phyloP scores from a whole-genome alignment of 1,284 basidiomycete species.

The Boletus sp. region DNA sequence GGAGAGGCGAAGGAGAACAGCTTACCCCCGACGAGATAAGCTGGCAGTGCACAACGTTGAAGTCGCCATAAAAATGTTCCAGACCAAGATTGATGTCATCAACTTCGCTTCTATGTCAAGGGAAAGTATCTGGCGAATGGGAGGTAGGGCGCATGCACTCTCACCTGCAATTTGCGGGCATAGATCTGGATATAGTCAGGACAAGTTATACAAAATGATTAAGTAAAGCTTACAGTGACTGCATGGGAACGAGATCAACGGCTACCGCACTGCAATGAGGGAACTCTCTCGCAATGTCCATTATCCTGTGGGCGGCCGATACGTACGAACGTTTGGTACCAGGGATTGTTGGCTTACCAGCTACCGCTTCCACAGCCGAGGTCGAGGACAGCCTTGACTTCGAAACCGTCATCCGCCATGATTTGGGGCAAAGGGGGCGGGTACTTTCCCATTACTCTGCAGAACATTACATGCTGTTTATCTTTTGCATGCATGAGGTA shows the following conservation, averaged over 20 bases:
- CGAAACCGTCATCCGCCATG: slow-evolving; percentile 54
- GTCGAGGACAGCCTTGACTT: slow-evolving; percentile 64
- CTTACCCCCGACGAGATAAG: slow-evolving; percentile 67
- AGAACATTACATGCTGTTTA: slow-evolving; percentile 63
- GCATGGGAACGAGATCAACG: slow-evolving; percentile 76
- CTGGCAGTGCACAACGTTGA: slow-evolving; percentile 69
- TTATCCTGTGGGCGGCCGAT: slow-evolving; percentile 51
- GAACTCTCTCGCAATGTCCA: slow-evolving; percentile 68
- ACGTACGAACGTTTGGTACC: slow-evolving; percentile 7
- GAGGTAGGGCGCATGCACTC: slow-evolving; percentile 14
- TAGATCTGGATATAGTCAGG: slow-evolving; percentile 38
- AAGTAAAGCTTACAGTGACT: slow-evolving; percentile 47
- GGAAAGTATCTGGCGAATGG: slow-evolving; percentile 6
- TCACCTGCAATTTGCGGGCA: slow-evolving; percentile 69
- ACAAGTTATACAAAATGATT: slow-evolving; percentile 14
- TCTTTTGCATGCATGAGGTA: slow-evolving; percentile 40
- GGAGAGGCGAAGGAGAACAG: slow-evolving; percentile 17
- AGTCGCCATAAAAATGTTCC: slow-evolving; percentile 73
- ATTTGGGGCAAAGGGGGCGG: slow-evolving; percentile 52
- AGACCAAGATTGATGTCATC: slow-evolving; percentile 80
- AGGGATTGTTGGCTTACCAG: slow-evolving; percentile 46
- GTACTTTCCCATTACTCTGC: slow-evolving; percentile 61
- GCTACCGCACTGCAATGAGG: slow-evolving; percentile 65
- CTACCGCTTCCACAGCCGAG: slow-evolving; percentile 74
- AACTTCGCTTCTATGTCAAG: slow-evolving; percentile 59